Base-by-base conservation (phyloP, 805 yeast genomes). In the Lachancea sp. region DNA sequence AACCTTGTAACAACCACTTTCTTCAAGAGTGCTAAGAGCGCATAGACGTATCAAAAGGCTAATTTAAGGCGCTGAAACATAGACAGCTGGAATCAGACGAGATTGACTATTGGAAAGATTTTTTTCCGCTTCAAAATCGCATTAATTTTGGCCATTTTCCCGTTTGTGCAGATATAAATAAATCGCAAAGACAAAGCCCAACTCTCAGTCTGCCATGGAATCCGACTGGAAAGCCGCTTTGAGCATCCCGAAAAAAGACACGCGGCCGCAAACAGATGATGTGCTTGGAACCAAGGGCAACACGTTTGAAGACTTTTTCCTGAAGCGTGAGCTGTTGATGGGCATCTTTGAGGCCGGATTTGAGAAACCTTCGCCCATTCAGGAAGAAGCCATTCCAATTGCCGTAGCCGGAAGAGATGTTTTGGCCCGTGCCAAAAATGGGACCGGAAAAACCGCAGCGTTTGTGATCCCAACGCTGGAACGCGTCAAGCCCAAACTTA, bases 291-390 rank as follows among this genome's bases (percentile, higher is more conserved):
- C 96, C 34, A 86, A 87, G 59, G 98, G 97, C 46, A 82, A 82
- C 57, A 73, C 86, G 16, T 93, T 93, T 62, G 99, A 93, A 68
- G 95, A 89, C 62, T 88, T 90, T 68, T 82, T 81, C 59, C 77
- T 93, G 57, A 89, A 88, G 66, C 81, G 99, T 68, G 96, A 93
- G 62, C 74, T 93, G 49, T 72, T 93, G 62, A 93, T 93, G 99
- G 99, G 99, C 30, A 91, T 93, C 53, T 93, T 90, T 65, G 99
- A 93, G 68, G 98, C 98, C 1, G 99, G 99, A 41, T 93, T 93
- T 62, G 99, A 93, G 66, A 88, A 85, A 61, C 99, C 99, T 5
- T 86, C 96, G 26, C 99, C 99, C 16, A 89, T 93, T 62, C 99
- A 93, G 68, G 97, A 91, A 68, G 98, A 90, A 65, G 79, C 95